A percentile compares a stretch with the other conserved stretches of the same genome.
phyloP scores from a whole-genome alignment of 129 eudicot genomes.

The Chrysanthemum makinoi region DNA sequence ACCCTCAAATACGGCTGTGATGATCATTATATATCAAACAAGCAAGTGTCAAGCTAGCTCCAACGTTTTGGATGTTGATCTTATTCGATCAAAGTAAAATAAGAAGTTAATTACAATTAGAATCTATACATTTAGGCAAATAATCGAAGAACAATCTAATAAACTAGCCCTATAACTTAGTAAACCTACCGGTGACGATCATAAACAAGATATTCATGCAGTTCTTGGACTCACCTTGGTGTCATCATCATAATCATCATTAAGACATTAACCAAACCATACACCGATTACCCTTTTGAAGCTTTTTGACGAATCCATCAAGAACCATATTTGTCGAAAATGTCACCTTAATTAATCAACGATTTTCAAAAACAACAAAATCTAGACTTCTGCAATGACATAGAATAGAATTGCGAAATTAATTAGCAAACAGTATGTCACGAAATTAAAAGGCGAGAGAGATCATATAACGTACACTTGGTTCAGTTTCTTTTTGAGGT shows the following conservation, averaged over 20 bases:
- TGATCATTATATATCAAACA: too few relatives aligned
- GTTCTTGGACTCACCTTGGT: slow-evolving; percentile 20
- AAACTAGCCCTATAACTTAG: slow-evolving; percentile 22
- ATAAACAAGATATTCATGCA: slow-evolving; percentile 8
- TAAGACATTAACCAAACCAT: slow-evolving; percentile 4
- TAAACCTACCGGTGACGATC: slow-evolving; percentile 4
- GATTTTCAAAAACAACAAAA: slow-evolving; percentile 32
- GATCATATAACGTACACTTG: slow-evolving; percentile 1
- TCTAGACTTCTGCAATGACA: slow-evolving; percentile 23
- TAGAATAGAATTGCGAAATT: slow-evolving; percentile 5
- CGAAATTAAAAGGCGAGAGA: not conserved
- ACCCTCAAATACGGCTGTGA: too few relatives aligned
- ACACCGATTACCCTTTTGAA: slow-evolving; percentile 13
- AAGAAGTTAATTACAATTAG: not conserved
- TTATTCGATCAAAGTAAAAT: not conserved
- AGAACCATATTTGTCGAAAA: slow-evolving; percentile 16
- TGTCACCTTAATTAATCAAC: not conserved
- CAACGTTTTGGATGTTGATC: not conserved
- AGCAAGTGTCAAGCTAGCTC: not conserved
- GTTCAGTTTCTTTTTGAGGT: slow-evolving; percentile 12
- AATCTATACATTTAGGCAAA: not conserved
- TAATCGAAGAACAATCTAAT: not conserved
- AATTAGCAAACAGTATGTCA: not conserved
- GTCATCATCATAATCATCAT: slow-evolving; percentile 15
- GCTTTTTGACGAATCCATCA: slow-evolving; percentile 19